Percentiles rank a stretch among this genome's conserved stretches.
Conservation (phyloP, 306 rosid genomes). For the Herpetospermum pedunculosum region DNA sequence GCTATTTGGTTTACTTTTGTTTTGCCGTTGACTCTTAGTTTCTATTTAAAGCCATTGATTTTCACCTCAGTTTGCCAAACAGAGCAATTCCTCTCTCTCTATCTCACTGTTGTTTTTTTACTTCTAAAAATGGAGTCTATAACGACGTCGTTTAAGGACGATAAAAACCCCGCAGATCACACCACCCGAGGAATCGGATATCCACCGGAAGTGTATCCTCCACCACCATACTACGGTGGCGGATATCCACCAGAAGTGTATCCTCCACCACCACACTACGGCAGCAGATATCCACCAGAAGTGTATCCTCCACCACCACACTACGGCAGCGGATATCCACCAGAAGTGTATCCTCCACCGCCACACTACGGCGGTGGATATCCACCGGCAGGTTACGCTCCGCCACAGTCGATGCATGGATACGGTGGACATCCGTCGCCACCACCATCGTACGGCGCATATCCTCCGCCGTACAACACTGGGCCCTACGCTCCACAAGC, state of each 20-base stretch:
- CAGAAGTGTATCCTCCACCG: background rate
- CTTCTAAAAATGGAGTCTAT: background rate
- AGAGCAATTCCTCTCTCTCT: background rate
- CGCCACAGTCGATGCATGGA: background rate
- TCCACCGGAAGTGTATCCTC: constrained; percentile 6
- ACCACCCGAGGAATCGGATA: background rate
- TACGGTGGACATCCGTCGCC: background rate
- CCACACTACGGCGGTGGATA: background rate
- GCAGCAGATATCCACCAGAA: background rate
- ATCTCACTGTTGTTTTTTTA: background rate
- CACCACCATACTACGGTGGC: background rate
- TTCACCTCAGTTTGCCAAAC: background rate
- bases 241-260: too few species aligned
- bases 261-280: too few species aligned
- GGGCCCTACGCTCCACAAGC: background rate
- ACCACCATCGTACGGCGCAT: background rate
- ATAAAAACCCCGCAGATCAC: background rate
- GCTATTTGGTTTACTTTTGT: background rate
- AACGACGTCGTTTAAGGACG: background rate
- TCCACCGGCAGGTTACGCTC: background rate
- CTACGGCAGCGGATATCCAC: background rate
- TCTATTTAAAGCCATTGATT: background rate
- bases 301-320: background rate
- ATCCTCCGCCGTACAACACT: background rate
- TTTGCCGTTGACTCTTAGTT: background rate